A percentile compares a stretch with the other conserved stretches of the same genome.
Evolutionary conservation across 2,329 filamentous ascomycete genomes (phyloP).

Genomic region (Exophiala oligosperma): DNA sequence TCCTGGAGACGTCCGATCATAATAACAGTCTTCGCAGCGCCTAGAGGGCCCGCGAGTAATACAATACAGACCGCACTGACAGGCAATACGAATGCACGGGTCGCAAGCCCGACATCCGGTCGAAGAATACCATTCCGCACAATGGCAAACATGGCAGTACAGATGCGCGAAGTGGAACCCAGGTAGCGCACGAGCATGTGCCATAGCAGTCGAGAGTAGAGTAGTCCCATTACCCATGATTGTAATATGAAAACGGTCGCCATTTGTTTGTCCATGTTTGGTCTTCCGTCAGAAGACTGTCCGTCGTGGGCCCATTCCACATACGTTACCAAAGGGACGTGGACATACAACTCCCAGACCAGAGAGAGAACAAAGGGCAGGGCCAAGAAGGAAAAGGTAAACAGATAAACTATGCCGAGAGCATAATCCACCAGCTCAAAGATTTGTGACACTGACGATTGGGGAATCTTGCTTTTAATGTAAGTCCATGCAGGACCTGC

Average conservation of each 20-base stretch:
- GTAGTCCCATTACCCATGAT: constrained; percentile 87
- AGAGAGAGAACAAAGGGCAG: constrained; percentile 79
- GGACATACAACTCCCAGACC: constrained; percentile 82
- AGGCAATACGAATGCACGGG: constrained; percentile 82
- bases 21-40: constrained; percentile 45
- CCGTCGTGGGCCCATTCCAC: constrained; percentile 39
- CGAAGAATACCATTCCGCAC: constrained; percentile 73
- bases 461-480: constrained; percentile 9
- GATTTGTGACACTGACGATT: constrained; percentile 25
- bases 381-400: constrained; percentile 70
- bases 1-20: constrained; percentile 4
- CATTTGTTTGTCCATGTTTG: background rate
- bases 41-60: constrained; percentile 70
- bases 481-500: constrained; percentile 25
- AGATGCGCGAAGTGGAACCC: constrained; percentile 58
- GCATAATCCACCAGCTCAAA: constrained; percentile 32
- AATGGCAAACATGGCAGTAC: constrained; percentile 72
- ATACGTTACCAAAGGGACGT: constrained; percentile 83
- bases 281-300: background rate
- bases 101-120: constrained; percentile 77
- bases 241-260: constrained; percentile 84
- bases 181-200: constrained; percentile 57
- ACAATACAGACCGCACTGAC: constrained; percentile 60
- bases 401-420: constrained; percentile 69
- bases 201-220: constrained; percentile 79